Evolutionary conservation across 768 basidiomycete genomes (phyloP), one percentile per base, ranked within the genome.

Genomic region (Tricholoma hemisulphureum): DNA sequence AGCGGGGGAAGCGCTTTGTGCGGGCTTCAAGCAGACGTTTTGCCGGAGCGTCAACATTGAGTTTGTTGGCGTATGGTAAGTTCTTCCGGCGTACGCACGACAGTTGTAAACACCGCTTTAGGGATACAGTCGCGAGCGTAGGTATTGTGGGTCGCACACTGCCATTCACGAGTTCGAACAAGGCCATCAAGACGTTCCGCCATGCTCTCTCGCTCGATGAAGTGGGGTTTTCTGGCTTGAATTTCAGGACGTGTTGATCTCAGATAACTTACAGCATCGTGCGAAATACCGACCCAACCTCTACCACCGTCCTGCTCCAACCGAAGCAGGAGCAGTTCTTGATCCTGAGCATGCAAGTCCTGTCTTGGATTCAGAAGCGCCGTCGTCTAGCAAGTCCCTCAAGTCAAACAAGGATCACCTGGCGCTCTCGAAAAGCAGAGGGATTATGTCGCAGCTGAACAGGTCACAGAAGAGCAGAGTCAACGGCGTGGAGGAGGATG

Each of bases 81-180:
- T 62, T 37, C 20, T 31, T 1, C 37, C 49, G 24, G 34, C 26
- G 4, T 34, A 32, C 16, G 6, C 10, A 13, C 32, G 31, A n/a
- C 21, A 21, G 31, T 6, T 39, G 6, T 21, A 13, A 37, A 26
- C n/a, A 14, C 31, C 10, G 14, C n/a, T 51, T 20, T 45, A 84
- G 89, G 91, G 91, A 93, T 58, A 93, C 91, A 0, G 90, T 93
- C 3, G 76, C 86, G 7, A 88, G 88, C 53, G 89, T 90, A 20
- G 91, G 91, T 0, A 62, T 88, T 1, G 72, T 77, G 72, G 74
- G 79, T 2, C 76, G 80, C 8, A 79, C 75, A 1, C 73, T 93
- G 24, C 91, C 91, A 0, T 93, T 91, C 61, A 84, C 86, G 0
- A 76, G 76, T 45, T 77, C 80, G 16, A 88, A 91, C 64, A 75